Evolutionary conservation across 2,329 filamentous ascomycete genomes (phyloP), one percentile per base, ranked within the genome.

Genomic region (Beauveria rudraprayagi): DNA sequence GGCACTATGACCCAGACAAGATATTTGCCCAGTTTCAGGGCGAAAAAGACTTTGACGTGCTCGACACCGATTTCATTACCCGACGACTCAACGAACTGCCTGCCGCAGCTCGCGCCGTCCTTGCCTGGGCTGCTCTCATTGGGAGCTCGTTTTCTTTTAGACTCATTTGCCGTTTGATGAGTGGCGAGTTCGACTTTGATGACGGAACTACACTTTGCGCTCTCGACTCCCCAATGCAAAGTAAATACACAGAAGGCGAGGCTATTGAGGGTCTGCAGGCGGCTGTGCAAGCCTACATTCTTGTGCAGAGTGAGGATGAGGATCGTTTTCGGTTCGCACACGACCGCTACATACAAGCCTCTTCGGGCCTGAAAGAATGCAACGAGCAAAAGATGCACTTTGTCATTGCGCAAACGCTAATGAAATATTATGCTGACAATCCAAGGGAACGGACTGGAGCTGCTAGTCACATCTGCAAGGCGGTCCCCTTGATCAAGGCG

Each of bases 261-360:
- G 82, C 88, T 0, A 81, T 94, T 5, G 83, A 83, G 48, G 93
- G 91, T 0, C 80, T 97, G n/a, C 91, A 96, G 70, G 86, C 85
- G 34, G 86, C 92, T 10, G 82, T 97, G 19, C 85, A 91, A 67
- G 83, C 88, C 4, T 96, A 90, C 68, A 85, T 97, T 57, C 80
- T 97, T 46, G 84, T 93, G 60, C 83, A 90, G 1, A 90, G 89
- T 22, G 90, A 94, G 64, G 86, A 87, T 1, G 93, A 97, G 68
- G 91, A 96, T 71, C 83, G 86, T 46, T 97, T 96, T 72, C 85
- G 86, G 40, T 97, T 97, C 71, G 86, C 88, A 40, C 92, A 97
- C 71, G 92, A 97, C 72, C 85, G 92, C 57, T 95, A 95, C 68
- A 82, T 92, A 56, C 86, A 89, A 70, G 91, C 90, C 17, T 86